Base-by-base conservation (phyloP, 108 stramenopile species). In the Cyclotella cryptica region DNA sequence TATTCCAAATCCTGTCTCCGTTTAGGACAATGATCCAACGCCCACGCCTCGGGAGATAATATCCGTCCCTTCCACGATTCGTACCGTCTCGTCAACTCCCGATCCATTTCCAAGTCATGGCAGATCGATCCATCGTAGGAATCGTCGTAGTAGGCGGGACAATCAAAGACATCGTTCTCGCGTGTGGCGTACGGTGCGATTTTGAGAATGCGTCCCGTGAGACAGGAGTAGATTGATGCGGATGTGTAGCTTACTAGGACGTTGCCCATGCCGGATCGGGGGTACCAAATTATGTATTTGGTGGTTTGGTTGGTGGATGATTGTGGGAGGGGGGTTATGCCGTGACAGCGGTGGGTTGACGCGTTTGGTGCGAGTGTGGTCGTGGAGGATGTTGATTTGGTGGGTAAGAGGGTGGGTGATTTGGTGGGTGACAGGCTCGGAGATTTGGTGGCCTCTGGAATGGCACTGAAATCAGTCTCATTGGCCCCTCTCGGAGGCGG, bases 201-300 rank as follows among this genome's bases (percentile, higher is more conserved):
- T 68, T 68, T 68, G 28, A 68, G 47, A 0, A 43, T 40, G 0
- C 67, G 67, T 24, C 67, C 67, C 15, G 67, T 68, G 67, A 68
- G 51, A 68, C 67, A 68, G 10, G 67, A 47, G 22, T 68, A 68
- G 49, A 68, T 68, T 12, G 35, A 47, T 28, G 67, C 28, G 49
- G 67, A 68, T 24, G 52, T 39, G 51, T 68, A 68, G 67, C 51
- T 19, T 27, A 68, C 52, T 35, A 68, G 17, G 27, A 68, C 51
- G 51, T 68, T 68, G 29, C 60, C 60, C 60, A 61, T 61, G 19
- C 60, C 60, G 60, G 60, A 2, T 30, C 60, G 29, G 35, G 60
- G 60, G 30, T 39, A 61, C 14, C 29, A 61, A 17, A 61, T 61
- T 10, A 61, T 2, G 30, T 61, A 61, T 61, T 61, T 61, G 60